Evolutionary conservation across 495 filamentous ascomycete species (phyloP), one percentile per base, ranked within the genome.

Genomic region (Penicillium chermesinum): DNA sequence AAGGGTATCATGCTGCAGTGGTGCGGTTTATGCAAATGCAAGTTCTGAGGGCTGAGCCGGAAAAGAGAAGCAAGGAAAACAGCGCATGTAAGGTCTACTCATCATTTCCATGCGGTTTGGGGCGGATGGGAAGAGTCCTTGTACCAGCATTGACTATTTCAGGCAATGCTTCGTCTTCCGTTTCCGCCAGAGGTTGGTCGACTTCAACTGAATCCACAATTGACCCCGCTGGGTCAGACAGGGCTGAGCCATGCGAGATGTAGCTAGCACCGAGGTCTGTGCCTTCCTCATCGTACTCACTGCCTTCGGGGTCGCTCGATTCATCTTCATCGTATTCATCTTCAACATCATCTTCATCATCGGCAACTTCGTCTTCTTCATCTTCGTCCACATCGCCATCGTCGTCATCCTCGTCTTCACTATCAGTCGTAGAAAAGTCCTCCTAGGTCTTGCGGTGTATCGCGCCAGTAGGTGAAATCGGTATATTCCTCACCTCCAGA

Each of bases 401-500:
- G 2, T 71, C 73, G 5, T 71, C 72, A 0, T 69, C 70, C 14
- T 72, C 73, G 1, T 72, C 79, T 47, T 86, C 86, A 5, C 76
- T 80, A 8, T 89, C 88, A 18, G 84, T 90, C 17, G 81, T 81
- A 7, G 84, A 87, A 57, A 93, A 89, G 44, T 90, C 86, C 9
- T 89, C 86, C 19, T n/a, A 90, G 58, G 38, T 88, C 84, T 17
- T 83, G 72, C 9, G 85, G 83, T 7, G 76, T 73, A 34, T 93
- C 86, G 42, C 89, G 71, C 89, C 89, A 95, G 61, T 88, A 94
- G 25, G 80, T 87, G 58, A 94, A 95, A 59, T 95, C 89, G 2
- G 89, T 95, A 56, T 83, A 94, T 33, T 89, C 85, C 61, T 94
- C 89, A 37, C 85, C 88, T 32, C 86, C 87, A 40, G 82, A 81